These are phyloP conservation scores for Golubevia sp. DNA, from an alignment of 1,284 basidiomycete genomes.

Conservation along the genomic window DNA sequence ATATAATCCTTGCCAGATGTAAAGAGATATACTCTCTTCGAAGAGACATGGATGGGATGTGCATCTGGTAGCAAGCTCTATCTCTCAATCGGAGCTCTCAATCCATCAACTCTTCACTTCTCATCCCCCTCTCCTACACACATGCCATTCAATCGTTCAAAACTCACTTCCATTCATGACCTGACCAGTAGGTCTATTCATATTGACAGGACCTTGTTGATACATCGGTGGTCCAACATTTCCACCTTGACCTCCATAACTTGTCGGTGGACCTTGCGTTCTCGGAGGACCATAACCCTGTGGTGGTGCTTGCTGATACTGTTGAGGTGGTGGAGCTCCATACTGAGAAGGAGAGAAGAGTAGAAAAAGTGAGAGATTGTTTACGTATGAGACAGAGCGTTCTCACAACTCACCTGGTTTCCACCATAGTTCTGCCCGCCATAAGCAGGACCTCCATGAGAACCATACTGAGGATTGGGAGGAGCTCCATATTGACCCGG, in stretches of 20 bases:
- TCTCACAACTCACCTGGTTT: slow-evolving; percentile 10
- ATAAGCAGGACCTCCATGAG: not conserved
- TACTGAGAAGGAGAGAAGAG: slow-evolving; percentile 5
- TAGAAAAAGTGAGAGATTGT: not conserved
- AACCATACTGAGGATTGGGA: too few species aligned
- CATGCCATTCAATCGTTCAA: not conserved
- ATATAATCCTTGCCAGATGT: too few species aligned
- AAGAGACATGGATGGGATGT: too few species aligned
- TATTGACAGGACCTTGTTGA: slow-evolving; percentile 33
- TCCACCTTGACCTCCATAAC: slow-evolving; percentile 10
- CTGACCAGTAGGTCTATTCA: slow-evolving; percentile 36
- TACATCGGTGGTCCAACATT: slow-evolving; percentile 45
- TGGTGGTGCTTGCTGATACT: slow-evolving; percentile 23
- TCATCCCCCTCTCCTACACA: not conserved
- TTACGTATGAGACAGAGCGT: not conserved
- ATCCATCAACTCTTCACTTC: not conserved
- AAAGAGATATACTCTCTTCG: too few species aligned
- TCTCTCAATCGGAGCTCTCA: not conserved
- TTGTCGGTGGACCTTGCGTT: not conserved
- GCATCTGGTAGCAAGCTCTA: too few species aligned
- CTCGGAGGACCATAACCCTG: slow-evolving; percentile 19
- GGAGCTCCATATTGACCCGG: too few species aligned
- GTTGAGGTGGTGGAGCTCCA: slow-evolving; percentile 14
- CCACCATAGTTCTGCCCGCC: slow-evolving; percentile 12
- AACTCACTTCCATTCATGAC: slow-evolving; percentile 34